Base-by-base conservation (phyloP, 495 filamentous ascomycete species). In the Bombardia bombarda region DNA sequence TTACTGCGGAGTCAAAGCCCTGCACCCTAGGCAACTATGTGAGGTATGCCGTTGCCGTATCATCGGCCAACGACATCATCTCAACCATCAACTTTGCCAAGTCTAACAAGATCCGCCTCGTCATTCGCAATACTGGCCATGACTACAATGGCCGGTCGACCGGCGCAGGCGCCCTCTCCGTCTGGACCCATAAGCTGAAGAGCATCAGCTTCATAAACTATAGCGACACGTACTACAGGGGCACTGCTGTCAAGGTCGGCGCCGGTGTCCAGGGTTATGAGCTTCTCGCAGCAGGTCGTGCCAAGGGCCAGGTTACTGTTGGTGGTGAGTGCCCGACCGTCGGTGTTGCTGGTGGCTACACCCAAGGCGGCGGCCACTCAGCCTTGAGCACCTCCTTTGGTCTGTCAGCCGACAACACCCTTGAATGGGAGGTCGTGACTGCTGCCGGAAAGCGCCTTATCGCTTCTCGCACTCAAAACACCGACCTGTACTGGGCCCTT, bases 401-500 rank as follows among this genome's bases (percentile, higher is more conserved):
- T 0, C 58, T 86, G 1, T 77, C 60, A 1, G 77, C 81, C 1
- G 81, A 84, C 46, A 68, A 82, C 40, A 61, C 70, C 0, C 68
- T 85, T 2, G 67, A 74, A 46, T 80, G 63, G 61, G 72, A 84
- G 49, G 76, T 82, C 1, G 62, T 83, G 7, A 74, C 72, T 14
- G 72, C 67, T 0, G 41, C 48, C 3, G 75, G 78, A 0, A 55
- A 56, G 20, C 48, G 69, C 39, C 12, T 82, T 41, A 64, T 52
- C 4, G 73, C 73, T 7, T 66, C 63, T n/a, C 68, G 64, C 2
- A 63, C 62, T 26, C 12, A 69, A 42, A 69, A 80, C 47, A 22
- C 61, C 0, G 78, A 82, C 52, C 54, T 83, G 0, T 82, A 73
- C 59, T 82, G 75, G 76, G 79, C 79, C 7, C 62, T 83, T 0